phyloP scores from a whole-genome alignment of 306 rosid genomes.

The Quillaja saponaria region DNA sequence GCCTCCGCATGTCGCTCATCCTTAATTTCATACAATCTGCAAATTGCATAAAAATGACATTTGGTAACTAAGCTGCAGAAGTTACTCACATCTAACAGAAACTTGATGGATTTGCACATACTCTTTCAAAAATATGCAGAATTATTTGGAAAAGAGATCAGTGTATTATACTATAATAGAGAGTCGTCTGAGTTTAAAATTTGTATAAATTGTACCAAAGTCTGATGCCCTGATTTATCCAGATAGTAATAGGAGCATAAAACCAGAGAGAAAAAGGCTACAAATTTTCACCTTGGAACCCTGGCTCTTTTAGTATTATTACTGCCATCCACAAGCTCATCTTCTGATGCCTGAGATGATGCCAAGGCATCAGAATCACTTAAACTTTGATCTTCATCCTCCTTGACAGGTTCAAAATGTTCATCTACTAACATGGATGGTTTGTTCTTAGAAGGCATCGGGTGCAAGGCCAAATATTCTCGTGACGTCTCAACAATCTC shows the following conservation, averaged over 20 bases:
- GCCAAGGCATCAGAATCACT: constrained; percentile 58
- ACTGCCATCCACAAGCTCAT: constrained; percentile 34
- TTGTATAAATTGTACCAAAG: constrained; percentile 14
- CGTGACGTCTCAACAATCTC: constrained; percentile 66
- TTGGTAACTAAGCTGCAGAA: neutral
- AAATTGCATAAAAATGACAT: constrained; percentile 14
- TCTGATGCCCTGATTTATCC: constrained; percentile 8
- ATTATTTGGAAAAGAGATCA: no score
- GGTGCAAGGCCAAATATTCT: constrained; percentile 83
- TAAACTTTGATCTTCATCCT: constrained; percentile 54
- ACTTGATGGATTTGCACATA: constrained; percentile 9
- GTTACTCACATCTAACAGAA: neutral
- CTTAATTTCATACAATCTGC: constrained; percentile 84
- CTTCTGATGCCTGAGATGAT: constrained; percentile 42
- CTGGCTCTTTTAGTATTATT: constrained; percentile 32
- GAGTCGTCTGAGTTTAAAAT: neutral
- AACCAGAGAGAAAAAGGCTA: constrained; percentile 5
- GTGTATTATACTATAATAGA: neutral
- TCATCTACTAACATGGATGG: constrained; percentile 61
- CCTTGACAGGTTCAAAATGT: constrained; percentile 73
- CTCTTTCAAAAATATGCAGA: constrained; percentile 13
- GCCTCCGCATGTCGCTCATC: constrained; percentile 91
- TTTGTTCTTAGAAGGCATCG: constrained; percentile 75
- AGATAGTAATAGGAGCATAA: neutral
- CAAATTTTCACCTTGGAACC: constrained; percentile 61